Conservation (phyloP, 23 red algal genomes). For the Gracilaria domingensis region DNA sequence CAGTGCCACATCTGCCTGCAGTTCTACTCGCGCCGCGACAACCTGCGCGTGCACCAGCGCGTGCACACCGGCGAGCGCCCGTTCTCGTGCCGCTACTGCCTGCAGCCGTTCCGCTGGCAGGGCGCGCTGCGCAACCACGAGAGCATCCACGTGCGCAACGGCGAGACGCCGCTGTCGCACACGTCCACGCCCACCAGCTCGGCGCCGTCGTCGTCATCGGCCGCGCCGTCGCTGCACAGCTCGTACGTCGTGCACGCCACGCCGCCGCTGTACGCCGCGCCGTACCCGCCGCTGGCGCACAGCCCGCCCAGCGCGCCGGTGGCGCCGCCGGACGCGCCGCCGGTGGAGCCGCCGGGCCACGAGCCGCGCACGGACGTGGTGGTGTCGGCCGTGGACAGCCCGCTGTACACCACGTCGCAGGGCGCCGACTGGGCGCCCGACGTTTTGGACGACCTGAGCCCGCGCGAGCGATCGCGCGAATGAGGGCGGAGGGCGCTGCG, state of each 20-base stretch:
- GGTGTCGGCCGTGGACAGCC: not conserved
- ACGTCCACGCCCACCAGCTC: not conserved
- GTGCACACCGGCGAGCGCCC: slow-evolving; percentile 79
- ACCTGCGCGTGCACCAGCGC: slow-evolving; percentile 72
- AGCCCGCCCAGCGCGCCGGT: too few species aligned
- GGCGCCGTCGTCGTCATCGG: not conserved
- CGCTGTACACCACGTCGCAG: slow-evolving; percentile 1
- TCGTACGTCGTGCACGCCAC: not conserved
- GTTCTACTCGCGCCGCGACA: slow-evolving; percentile 71
- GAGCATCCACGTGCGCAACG: slow-evolving; percentile 33
- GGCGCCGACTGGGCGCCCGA: not conserved
- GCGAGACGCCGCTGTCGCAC: not conserved
- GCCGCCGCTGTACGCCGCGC: not conserved
- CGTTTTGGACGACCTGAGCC: slow-evolving; percentile 7
- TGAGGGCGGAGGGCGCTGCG: not conserved
- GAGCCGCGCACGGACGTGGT: not conserved
- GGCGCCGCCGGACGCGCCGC: not conserved
- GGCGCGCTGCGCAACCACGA: slow-evolving; percentile 61
- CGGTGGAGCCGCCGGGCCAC: not conserved
- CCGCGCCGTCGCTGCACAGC: not conserved
- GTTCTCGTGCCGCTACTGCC: slow-evolving; percentile 63
- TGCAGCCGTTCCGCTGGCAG: slow-evolving; percentile 67
- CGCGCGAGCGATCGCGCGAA: slow-evolving; percentile 10
- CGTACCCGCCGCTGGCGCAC: not conserved
- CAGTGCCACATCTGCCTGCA: slow-evolving; percentile 52